Evolutionary conservation across 73 alveolate genomes (phyloP), one percentile per base, ranked within the genome.

Genomic region (Breviolum minutum): DNA sequence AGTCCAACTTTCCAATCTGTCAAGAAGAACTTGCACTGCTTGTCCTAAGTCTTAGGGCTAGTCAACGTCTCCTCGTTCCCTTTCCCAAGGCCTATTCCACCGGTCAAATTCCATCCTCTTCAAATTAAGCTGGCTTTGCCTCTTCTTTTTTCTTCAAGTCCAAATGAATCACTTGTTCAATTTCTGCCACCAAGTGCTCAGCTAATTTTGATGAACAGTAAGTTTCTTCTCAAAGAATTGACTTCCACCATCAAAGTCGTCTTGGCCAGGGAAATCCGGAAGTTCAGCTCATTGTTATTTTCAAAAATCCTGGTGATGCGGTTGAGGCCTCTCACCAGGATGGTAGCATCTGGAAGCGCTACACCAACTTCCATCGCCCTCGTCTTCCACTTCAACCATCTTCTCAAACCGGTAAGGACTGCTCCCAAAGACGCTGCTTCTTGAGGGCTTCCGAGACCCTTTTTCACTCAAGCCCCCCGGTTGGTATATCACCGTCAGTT

Each of bases 301-400:
- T 61, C 40, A 24, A 84, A 16, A 4, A 81, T 30, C 27, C 27
- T 10, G 27, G 54, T 26, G 62, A 81, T 12, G 1, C 77, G 16
- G 22, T 26, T 64, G 26, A 84, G 24, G 10, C 94, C 94, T 8
- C 76, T 24, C 17, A 84, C n/a, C 77, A 84, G 61, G 8, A 84
- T 54, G 0, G 94, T 61, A 16, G 94, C 29, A 61, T 84, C 94
- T 22, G 94, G 94, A 8, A 84, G n/a, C n/a, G n/a, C n/a, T n/a
- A n/a, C n/a, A n/a, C n/a, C n/a, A n/a, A n/a, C 24, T 10, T 63
- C 61, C 63, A 19, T 27, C 26, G 94, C 94, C 11, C 94, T 40
- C 0, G 26, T 16, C 6, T 61, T 2, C 94, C 94, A 84, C 0
- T 30, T 73, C 1, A 0, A 6, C 94, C 94, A 84, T 60, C 40